These are phyloP conservation scores for Mytilinidion resinicola DNA, from an alignment of 495 filamentous ascomycete genomes.

Conservation along the genomic window DNA sequence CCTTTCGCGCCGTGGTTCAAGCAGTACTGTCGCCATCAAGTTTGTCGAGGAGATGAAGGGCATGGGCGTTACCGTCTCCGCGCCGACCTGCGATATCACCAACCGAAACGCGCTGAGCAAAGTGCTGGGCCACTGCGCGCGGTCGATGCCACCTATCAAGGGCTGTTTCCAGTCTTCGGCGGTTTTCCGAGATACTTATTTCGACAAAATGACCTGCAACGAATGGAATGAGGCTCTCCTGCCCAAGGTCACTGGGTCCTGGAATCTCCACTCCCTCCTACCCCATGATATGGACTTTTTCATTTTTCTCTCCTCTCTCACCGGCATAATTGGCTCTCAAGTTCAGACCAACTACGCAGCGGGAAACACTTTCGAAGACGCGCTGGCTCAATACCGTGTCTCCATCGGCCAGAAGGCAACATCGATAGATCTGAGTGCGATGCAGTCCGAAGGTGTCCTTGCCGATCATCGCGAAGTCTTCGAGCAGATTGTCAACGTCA, in stretches of 20 bases:
- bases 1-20: conserved; percentile 11
- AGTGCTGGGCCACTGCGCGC: background rate
- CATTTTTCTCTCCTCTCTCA: conserved; percentile 9
- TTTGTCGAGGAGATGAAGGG: background rate
- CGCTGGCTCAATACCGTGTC: conserved; percentile 3
- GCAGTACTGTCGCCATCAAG: background rate
- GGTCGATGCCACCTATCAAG: background rate
- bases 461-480: background rate
- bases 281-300: conserved; percentile 9
- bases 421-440: conserved; percentile 5
- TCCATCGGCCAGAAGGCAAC: background rate
- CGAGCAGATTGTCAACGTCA: background rate
- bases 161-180: conserved; percentile 5
- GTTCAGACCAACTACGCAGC: conserved; percentile 15
- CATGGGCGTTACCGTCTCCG: background rate
- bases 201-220: conserved; percentile 4
- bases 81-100: background rate
- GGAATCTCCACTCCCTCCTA: conserved; percentile 9
- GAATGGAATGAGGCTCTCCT: background rate
- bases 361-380: conserved; percentile 10
- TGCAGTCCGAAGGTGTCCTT: conserved; percentile 1
- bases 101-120: background rate
- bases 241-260: conserved; percentile 11
- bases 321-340: conserved; percentile 9
- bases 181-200: conserved; percentile 3